Evolutionary conservation across 2,329 filamentous ascomycete genomes (phyloP).

Genomic region (Didymosphaeria variabile): DNA sequence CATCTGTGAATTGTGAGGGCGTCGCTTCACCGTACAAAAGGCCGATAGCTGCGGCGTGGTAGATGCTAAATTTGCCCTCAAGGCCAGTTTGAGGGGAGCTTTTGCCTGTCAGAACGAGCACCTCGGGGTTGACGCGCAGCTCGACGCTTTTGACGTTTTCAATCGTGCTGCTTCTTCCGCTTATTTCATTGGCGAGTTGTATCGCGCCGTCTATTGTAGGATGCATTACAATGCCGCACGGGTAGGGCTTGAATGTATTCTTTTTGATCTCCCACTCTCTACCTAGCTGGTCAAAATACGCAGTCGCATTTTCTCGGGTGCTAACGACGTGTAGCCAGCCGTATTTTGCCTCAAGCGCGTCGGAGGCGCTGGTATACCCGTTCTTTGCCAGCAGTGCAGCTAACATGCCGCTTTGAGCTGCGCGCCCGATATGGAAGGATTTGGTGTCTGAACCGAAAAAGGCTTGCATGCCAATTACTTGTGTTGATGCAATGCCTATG

Average conservation of each 20-base stretch:
- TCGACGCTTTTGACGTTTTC: slow-evolving; percentile 59
- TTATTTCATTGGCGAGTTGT: slow-evolving; percentile 55
- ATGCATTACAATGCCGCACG: slow-evolving; percentile 66
- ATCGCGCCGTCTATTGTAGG: slow-evolving; percentile 63
- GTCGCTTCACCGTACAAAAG: slow-evolving; percentile 62
- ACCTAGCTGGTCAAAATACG: slow-evolving; percentile 49
- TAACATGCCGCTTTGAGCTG: slow-evolving; percentile 62
- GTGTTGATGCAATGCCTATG: slow-evolving; percentile 63
- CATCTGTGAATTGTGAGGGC: slow-evolving; percentile 61
- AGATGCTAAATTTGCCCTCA: slow-evolving; percentile 65
- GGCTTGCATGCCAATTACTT: slow-evolving; percentile 63
- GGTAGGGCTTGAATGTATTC: slow-evolving; percentile 67
- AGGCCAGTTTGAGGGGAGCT: slow-evolving; percentile 59
- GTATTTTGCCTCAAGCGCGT: slow-evolving; percentile 61
- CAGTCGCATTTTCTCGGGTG: slow-evolving; percentile 52
- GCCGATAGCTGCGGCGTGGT: slow-evolving; percentile 62
- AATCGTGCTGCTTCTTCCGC: slow-evolving; percentile 37
- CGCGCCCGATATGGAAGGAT: slow-evolving; percentile 63
- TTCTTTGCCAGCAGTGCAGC: slow-evolving; percentile 57
- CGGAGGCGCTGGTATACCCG: slow-evolving; percentile 59
- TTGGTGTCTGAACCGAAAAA: slow-evolving; percentile 67
- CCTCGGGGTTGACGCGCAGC: slow-evolving; percentile 61
- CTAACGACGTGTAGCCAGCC: slow-evolving; percentile 65
- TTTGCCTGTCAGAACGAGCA: slow-evolving; percentile 63
- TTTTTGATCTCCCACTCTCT: slow-evolving; percentile 61